Percentiles rank a stretch among this genome's conserved stretches.
phyloP scores from a whole-genome alignment of 1,284 basidiomycete genomes.

The Singerocomus inundabilis region DNA sequence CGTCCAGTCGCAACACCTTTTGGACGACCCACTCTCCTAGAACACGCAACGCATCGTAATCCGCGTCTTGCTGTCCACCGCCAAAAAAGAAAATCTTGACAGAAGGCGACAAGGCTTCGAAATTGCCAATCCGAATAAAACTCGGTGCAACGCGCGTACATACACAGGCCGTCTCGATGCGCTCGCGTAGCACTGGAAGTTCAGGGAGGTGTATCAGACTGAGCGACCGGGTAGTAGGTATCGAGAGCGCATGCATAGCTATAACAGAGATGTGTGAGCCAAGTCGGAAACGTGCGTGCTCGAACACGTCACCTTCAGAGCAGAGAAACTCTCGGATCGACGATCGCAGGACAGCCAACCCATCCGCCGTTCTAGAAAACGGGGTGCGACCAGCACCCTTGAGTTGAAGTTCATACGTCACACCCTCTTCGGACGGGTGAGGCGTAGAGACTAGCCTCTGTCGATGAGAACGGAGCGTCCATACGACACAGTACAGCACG shows the following conservation, averaged over 20 bases:
- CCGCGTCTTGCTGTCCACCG: constrained; percentile 69
- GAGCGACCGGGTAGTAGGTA: constrained; percentile 89
- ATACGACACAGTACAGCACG: too few relatives aligned
- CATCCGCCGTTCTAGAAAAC: constrained; percentile 89
- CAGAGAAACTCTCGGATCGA: constrained; percentile 91
- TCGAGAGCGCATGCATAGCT: constrained; percentile 86
- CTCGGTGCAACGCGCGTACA: constrained; percentile 85
- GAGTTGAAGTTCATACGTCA: constrained; percentile 83
- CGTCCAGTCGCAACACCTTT: constrained; percentile 50
- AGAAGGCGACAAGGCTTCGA: constrained; percentile 83
- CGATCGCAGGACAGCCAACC: constrained; percentile 88
- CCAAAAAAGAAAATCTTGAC: constrained; percentile 67
- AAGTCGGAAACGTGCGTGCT: constrained; percentile 5
- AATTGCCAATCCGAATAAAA: constrained; percentile 91
- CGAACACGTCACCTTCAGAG: constrained; percentile 62
- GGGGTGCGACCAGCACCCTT: constrained; percentile 95
- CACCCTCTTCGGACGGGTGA: constrained; percentile 55
- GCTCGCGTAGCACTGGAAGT: constrained; percentile 78
- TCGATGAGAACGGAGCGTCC: constrained; percentile 3
- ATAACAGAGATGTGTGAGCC: constrained; percentile 5
- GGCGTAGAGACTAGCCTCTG: constrained; percentile 68
- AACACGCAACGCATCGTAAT: constrained; percentile 71
- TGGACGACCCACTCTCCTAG: constrained; percentile 74
- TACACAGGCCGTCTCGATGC: constrained; percentile 76
- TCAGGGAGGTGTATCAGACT: constrained; percentile 77